Base-by-base conservation (phyloP, 768 basidiomycete species). In the Boletellus emodensis region DNA sequence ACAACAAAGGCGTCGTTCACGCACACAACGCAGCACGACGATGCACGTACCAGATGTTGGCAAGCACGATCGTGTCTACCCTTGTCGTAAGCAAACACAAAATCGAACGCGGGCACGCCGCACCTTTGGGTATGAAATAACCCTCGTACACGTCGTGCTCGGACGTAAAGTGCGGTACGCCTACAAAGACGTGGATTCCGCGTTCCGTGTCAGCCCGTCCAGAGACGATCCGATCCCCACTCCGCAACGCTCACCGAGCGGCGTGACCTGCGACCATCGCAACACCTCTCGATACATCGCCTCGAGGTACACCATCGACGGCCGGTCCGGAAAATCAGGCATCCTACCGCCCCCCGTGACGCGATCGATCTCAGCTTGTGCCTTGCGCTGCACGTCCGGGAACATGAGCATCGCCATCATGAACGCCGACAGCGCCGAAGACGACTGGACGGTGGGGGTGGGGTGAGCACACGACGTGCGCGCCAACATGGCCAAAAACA, bases 141-240 rank as follows among this genome's bases (percentile, higher is more conserved):
- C 57, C 54, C 20, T 59, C 28, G 33, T 61, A 58, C 18, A 55
- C 45, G 45, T 61, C 60, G 13, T 43, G 18, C 0, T 5, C 51
- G 2, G 56, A 49, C 1, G 59, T 61, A 35, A 57, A 44, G 44
- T 72, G 71, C 4, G 66, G 60, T 1, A 66, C 54, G 6, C 71
- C 71, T 60, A 56, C 0, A 34, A 14, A 7, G 22, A 10, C 18
- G 18, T 8, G n/a, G n/a, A n/a, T n/a, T n/a, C n/a, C n/a, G 11
- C 11, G 14, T 2, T 30, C 11, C 30, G 30, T 10, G 6, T 32
- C 42, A 39, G 22, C 11, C 30, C n/a, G n/a, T n/a, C n/a, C n/a
- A n/a, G n/a, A n/a, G n/a, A 41, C 3, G 11, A 17, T 20, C 24
- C 20, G 20, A 20, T 20, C 20, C 20, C 20, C 20, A 3, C 20